phyloP scores from a whole-genome alignment of 2,329 filamentous ascomycete species.

The Exophiala phaeomuriformis region DNA sequence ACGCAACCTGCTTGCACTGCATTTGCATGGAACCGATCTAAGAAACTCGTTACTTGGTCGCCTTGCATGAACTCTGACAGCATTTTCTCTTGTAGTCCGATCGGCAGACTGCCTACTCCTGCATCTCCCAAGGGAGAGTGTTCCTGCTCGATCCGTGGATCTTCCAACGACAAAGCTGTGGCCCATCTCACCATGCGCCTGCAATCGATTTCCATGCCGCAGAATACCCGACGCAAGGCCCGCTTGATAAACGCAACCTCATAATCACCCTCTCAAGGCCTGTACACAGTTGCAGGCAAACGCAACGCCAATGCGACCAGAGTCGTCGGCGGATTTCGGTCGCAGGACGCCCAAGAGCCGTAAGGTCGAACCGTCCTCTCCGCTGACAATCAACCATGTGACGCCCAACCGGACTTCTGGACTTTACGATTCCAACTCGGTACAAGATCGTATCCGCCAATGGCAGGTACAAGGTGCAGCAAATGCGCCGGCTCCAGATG shows the following conservation, averaged over 20 bases:
- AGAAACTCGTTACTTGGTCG: neutral
- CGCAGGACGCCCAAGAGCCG: constrained; percentile 20
- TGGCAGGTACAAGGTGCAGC: constrained; percentile 76
- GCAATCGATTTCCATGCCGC: neutral
- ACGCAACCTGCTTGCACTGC: constrained; percentile 6
- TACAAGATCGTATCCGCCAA: constrained; percentile 69
- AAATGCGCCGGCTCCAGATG: constrained; percentile 22
- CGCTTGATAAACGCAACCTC: constrained; percentile 11
- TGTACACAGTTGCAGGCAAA: neutral
- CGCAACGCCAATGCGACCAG: constrained; percentile 33
- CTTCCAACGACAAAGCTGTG: no score
- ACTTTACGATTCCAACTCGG: constrained; percentile 56
- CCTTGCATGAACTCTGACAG: constrained; percentile 9
- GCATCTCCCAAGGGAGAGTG: neutral
- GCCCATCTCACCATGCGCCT: neutral
- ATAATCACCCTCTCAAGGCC: neutral
- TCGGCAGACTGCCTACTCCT: neutral
- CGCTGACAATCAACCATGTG: constrained; percentile 20
- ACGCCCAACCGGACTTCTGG: constrained; percentile 31
- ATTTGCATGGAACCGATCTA: no score
- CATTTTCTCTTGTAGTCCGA: neutral
- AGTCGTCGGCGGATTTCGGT: constrained; percentile 31
- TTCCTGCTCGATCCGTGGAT: neutral
- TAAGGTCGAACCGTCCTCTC: constrained; percentile 3
- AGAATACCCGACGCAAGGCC: neutral